phyloP scores from a whole-genome alignment of 441 rosid genomes.

The Kokia cookei region DNA sequence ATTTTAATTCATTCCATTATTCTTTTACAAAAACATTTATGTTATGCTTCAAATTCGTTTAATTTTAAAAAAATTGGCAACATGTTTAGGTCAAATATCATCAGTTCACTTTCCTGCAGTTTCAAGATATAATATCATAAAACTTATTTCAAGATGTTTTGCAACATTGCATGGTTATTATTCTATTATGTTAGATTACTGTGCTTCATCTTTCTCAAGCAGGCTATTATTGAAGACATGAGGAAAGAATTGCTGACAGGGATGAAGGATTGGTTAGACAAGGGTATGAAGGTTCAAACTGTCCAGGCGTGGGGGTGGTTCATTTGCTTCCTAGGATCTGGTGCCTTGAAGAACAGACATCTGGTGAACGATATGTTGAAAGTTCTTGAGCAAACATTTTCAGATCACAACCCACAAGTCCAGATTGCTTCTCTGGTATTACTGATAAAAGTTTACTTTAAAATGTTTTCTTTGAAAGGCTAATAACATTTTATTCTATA shows the following conservation, averaged over 20 bases:
- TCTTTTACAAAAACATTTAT: background rate
- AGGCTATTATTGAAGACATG: slow-evolving; percentile 42
- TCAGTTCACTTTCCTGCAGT: background rate
- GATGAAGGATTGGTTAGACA: slow-evolving; percentile 44
- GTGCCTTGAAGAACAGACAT: slow-evolving; percentile 32
- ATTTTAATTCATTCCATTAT: background rate
- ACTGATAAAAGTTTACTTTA: background rate
- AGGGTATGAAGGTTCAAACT: slow-evolving; percentile 42
- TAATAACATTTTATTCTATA: background rate
- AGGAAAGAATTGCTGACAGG: slow-evolving; percentile 26
- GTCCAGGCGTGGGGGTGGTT: slow-evolving; percentile 65
- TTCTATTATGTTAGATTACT: background rate
- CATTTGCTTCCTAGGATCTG: slow-evolving; percentile 39
- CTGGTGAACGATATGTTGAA: slow-evolving; percentile 51
- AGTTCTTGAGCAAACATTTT: slow-evolving; percentile 48
- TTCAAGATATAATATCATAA: background rate
- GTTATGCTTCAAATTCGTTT: background rate
- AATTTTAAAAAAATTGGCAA: background rate
- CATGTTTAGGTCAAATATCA: background rate
- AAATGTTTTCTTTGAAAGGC: background rate
- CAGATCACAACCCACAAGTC: slow-evolving; percentile 42
- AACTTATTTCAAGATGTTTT: background rate
- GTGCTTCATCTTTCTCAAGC: slow-evolving; percentile 13
- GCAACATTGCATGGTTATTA: background rate
- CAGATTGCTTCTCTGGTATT: slow-evolving; percentile 60